Base-by-base conservation (phyloP, 768 basidiomycete species). In the Rhodosporidiobolus odoratus region DNA sequence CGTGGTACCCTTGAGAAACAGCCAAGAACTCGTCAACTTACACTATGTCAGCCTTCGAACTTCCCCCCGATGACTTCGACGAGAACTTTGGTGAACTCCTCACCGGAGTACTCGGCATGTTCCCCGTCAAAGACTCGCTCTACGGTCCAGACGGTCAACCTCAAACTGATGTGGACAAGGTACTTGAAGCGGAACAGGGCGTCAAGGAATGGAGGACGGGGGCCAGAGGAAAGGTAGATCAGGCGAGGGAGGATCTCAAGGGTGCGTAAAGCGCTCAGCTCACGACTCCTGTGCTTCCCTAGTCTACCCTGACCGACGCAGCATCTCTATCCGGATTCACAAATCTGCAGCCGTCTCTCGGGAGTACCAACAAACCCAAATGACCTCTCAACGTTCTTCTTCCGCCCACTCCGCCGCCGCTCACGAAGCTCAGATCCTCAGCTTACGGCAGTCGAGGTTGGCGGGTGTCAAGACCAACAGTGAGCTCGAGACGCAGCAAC, bases 401-500 rank as follows among this genome's bases (percentile, higher is more conserved):
- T 60, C 66, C 12, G 47, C 62, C 25, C 59, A 62, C 25, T 58
- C 66, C 7, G 27, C 66, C 19, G 34, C 41, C 17, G 67, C 68
- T 16, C 74, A 75, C 70, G 66, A 75, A 35, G 41, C 65, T 25
- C 50, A 62, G 15, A 48, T 75, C 35, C 57, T 58, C 27, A 10
- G 17, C 15, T 52, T 68, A 48, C 68, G 56, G 4, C 64, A 62
- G 54, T 52, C 59, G 41, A 64, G 65, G 38, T 25, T 71, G 27
- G 23, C 27, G 4, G 34, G 43, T 17, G 45, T 69, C 50, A 75
- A 72, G 65, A n/a, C 32, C 47, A 75, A 75, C 62, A 50, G 27
- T 25, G 70, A 75, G 45, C 68, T 75, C 62, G 74, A 75, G 54
- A 68, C 69, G 32, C 40, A 65, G 53, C 56, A 71, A 10, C 52